Evolutionary conservation across 768 basidiomycete species (phyloP), one percentile per base, ranked within the genome.

Genomic region (Suillus plorans): DNA sequence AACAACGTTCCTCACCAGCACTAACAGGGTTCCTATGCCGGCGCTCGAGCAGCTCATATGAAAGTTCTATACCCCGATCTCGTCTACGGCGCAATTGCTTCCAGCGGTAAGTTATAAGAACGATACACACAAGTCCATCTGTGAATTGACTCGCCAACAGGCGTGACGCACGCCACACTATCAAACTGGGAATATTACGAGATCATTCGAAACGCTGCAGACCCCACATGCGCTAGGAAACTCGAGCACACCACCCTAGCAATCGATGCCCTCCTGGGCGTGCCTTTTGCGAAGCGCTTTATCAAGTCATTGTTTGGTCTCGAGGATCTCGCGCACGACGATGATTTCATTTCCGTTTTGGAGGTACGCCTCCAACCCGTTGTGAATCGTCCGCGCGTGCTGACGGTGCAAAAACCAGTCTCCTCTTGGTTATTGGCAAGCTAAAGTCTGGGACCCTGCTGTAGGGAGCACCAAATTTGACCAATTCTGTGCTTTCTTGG

Each of bases 41-140:
- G 96, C 65, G 96, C 95, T 9, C 88, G 95, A 14, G 89, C 95
- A 0, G 96, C 96, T 0, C 93, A 97, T 71, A 94, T 97, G 90
- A 87, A 85, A 62, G 79, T 93, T 39, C 82, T 95, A 31, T 95
- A 94, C 71, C 94, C 95, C 0, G 87, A 95, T 39, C 80, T 96
- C n/a, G 90, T 94, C 5, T 95, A 84, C 75, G 95, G 94, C 25
- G 89, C 92, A 2, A 95, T 97, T 63, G 93, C 95, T 1, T 92
- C 90, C 18, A 93, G 91, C 64, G 94, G 91, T 88, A 67, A 6
- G 85, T 63, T 18, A 47, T 52, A 55, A 10, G 34, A 34, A 68
- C 59, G 25, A 22, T 56, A 8, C 16, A 34, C 47, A 22, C 28
- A 16, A 36, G 25, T 60, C 34, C 50, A 22, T 63, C 45, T 49